Base-by-base conservation (phyloP, 345 rosid species). In the Mangifera indica region DNA sequence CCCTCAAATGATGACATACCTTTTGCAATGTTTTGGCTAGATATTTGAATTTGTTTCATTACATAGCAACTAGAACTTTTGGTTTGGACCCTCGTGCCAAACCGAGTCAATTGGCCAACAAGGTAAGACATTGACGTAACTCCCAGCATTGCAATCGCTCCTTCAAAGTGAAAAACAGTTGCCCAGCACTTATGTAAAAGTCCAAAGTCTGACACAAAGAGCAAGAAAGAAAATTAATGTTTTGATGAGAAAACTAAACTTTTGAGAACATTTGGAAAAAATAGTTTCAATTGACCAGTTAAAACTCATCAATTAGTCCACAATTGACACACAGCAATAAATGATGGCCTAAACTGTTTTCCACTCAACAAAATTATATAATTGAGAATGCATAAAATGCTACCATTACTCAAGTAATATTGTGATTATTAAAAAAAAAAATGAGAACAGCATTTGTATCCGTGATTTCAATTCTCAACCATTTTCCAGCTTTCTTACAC, bases 41-140 rank as follows among this genome's bases (percentile, higher is more conserved):
- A 70, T 44, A 46, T 24, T 72, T 63, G 78, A 75, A 64, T 54
- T 53, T 75, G 73, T 51, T 40, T 60, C 65, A 63, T 64, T 26
- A 63, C 67, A 66, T 51, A 34, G 67, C 66, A 75, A 57, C 60
- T 60, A 45, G 69, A 59, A 72, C 59, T 63, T 68, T 71, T 45
- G 62, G 56, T 53, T 20, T 46, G 67, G 1, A 77, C 53, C 71
- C 77, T 42, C 60, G 54, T 52, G 46, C 80, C 67, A 10, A 37
- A 54, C 45, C 69, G 32, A 20, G 61, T 32, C 60, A 71, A 63
- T 24, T 55, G 73, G 2, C 77, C 52, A 61, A 75, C 59, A 13
- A 49, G 53, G 53, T 49, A 49, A 49, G 53, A 49, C 53, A 49
- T 2, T 49, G 53, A 2, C 2, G 17, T 1, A 4, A 18, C 15